Base-by-base conservation (phyloP, 495 filamentous ascomycete genomes). In the Penicillium maclennaniae region DNA sequence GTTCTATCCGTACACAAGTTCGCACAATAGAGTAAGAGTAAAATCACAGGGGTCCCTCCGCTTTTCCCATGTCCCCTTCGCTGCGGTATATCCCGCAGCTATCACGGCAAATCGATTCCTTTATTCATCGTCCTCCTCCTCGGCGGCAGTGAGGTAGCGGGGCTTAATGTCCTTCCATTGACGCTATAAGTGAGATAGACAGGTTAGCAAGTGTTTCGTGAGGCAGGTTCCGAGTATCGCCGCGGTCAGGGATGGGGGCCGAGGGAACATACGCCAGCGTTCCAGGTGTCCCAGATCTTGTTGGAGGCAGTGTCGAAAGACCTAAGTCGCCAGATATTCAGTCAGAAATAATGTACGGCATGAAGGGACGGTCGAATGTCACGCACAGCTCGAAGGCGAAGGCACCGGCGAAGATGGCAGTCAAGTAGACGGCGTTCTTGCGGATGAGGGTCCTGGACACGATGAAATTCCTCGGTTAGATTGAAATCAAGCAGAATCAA, bases 91-190 rank as follows among this genome's bases (percentile, higher is more conserved):
- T 50, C 38, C 51, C 45, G 41, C 38, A 43, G 42, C 49, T 37
- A 44, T 36, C 50, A 43, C 42, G n/a, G 25, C 19, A 50, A 19
- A 10, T 46, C 39, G 16, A 26, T 48, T 49, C 27, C 53, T 67
- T 67, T 77, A 71, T 49, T 74, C 69, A 55, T 77, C 80, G 68
- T 82, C 77, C 50, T 83, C 80, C 59, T 90, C 86, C 54, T 77
- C 77, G 61, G 81, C 78, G 65, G 86, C 68, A 59, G 2, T 1
- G 31, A 91, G 71, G 70, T 97, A 99, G 66, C 81, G 85, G 67
- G 83, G 72, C 69, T 93, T 91, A 77, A 99, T 97, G 71, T 97
- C 93, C 81, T 97, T 97, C 95, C 95, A 99, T 92, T 97, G 95
- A 60, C 93, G 90, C 89, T 97, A 66, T 68, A 62, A 3, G 20